Base-by-base conservation (phyloP, 2,329 filamentous ascomycete species). In the Aspergillus aculeatus region DNA sequence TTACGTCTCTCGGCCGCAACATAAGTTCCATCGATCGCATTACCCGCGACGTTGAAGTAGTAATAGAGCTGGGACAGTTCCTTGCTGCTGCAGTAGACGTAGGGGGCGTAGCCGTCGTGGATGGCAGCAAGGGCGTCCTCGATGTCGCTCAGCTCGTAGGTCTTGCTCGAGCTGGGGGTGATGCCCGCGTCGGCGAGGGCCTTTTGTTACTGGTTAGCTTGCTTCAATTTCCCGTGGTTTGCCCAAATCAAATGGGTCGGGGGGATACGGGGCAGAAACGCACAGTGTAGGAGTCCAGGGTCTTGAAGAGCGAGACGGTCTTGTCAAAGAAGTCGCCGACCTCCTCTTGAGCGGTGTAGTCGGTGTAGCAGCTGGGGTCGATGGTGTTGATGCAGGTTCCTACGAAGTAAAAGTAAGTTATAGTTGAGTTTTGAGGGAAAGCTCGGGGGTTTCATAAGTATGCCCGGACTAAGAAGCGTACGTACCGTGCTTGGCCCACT, bases 301-400 rank as follows among this genome's bases (percentile, higher is more conserved):
- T 73, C 71, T 86, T 80, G 76, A 84, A 87, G 11, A 86, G 70
- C 54, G 80, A 73, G 2, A 86, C 83, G 0, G 81, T 74, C 62
- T 80, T 81, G 64, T 83, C 74, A 72, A 86, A 85, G 73, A 80
- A 87, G 59, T 83, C 82, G 10, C 82, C 82, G 1, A 86, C 83
- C 72, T 87, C 84, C 63, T 86, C 77, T 49, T 83, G 83, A 0
- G 82, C 68, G 32, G 77, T 73, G 68, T 84, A 83, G 58, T 82
- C 76, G 41, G 78, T 77, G 76, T 90, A 91, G 80, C 89, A 91
- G 21, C 76, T 69, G 0, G 87, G 83, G 2, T 86, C 77, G 50
- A 91, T 82, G 0, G 89, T 91, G 70, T 84, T 87, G 68, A 91
- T 86, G 76, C 89, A 91, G 12, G 88, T 90, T 32, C 85, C 66